Conservation (phyloP, 2,329 filamentous ascomycete species). For the Fusarium continuum region DNA sequence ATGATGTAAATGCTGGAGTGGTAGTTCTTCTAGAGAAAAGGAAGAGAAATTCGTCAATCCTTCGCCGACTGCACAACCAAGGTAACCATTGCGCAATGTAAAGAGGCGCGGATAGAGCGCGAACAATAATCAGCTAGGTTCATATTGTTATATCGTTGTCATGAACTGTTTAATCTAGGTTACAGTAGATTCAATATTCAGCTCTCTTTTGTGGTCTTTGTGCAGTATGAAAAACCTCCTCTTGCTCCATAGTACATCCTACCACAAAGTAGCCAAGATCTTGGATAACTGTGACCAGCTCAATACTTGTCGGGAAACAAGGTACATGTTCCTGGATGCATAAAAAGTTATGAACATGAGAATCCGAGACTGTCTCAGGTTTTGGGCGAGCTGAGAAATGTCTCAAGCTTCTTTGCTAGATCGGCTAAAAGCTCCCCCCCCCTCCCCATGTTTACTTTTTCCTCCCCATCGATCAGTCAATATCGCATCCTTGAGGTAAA, state of each 20-base stretch:
- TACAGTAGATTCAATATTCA: too few species aligned
- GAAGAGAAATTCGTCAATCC: not conserved
- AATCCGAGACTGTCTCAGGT: conserved; percentile 8
- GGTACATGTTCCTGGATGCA: not conserved
- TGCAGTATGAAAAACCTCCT: not conserved
- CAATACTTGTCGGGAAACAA: conserved; percentile 8
- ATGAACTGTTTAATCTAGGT: too few species aligned
- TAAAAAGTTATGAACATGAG: not conserved
- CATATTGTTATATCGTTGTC: too few species aligned
- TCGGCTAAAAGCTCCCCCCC: conserved; percentile 5
- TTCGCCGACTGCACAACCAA: not conserved
- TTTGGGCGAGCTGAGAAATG: conserved; percentile 22
- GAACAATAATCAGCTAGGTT: too few species aligned
- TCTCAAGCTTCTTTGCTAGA: conserved; percentile 18
- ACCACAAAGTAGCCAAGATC: not conserved
- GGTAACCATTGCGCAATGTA: not conserved
- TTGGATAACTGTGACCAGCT: not conserved
- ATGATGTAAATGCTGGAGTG: not conserved
- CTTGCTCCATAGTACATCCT: not conserved
- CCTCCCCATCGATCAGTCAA: not conserved
- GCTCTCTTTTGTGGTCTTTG: too few species aligned
- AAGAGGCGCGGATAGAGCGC: too few species aligned
- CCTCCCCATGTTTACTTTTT: conserved; percentile 20
- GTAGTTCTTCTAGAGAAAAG: not conserved
- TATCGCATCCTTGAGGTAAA: conserved; percentile 24